A percentile compares a stretch with the other conserved stretches of the same genome.
Conservation (phyloP, 768 basidiomycete genomes). For the Filobasidium wieringae region DNA sequence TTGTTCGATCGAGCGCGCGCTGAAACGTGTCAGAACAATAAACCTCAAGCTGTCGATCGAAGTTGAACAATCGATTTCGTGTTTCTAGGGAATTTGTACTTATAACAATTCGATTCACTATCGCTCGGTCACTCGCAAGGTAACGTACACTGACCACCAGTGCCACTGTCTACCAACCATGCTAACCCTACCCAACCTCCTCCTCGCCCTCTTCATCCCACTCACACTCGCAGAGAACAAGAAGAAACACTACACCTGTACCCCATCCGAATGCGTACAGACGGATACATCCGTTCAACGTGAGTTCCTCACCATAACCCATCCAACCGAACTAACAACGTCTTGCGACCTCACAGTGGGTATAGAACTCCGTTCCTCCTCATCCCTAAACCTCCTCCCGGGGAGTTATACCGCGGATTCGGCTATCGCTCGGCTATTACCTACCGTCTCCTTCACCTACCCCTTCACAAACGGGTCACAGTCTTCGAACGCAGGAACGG, state of each 20-base stretch:
- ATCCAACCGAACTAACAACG: neutral
- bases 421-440: neutral
- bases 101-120: too few species aligned
- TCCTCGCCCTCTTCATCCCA: too few species aligned
- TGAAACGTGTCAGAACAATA: too few species aligned
- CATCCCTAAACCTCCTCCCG: neutral
- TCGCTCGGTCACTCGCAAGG: too few species aligned
- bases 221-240: too few species aligned
- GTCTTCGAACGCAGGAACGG: neutral
- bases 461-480: neutral
- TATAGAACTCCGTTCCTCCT: neutral
- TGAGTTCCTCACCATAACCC: neutral
- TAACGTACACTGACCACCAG: too few species aligned
- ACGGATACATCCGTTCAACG: neutral
- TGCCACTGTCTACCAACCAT: too few species aligned
- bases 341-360: neutral
- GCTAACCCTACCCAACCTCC: too few species aligned
- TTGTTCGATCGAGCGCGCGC: too few species aligned
- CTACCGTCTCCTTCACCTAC: neutral
- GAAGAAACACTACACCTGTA: neutral
- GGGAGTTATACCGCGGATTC: neutral
- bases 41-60: too few species aligned
- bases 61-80: too few species aligned
- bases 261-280: neutral
- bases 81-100: too few species aligned